phyloP scores from a whole-genome alignment of 2,329 filamentous ascomycete genomes.

The Thielaviopsis euricoi region DNA sequence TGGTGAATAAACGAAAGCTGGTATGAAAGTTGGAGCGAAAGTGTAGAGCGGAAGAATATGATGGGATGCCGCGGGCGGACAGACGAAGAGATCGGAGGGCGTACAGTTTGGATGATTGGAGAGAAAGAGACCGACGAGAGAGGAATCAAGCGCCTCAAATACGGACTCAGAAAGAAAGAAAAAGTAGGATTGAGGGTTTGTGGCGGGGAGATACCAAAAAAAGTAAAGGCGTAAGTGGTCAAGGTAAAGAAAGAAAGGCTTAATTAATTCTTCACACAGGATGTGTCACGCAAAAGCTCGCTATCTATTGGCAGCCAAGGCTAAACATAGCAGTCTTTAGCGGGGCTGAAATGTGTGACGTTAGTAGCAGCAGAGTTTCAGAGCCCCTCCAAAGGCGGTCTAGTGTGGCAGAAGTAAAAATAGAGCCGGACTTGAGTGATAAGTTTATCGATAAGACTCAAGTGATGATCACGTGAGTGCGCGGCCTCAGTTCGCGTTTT shows the following conservation, averaged over 20 bases:
- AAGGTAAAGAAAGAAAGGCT: background rate
- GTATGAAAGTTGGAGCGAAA: constrained; percentile 19
- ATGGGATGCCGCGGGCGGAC: constrained; percentile 19
- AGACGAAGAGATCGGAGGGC: constrained; percentile 23
- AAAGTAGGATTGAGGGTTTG: too few species aligned
- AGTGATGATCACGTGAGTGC: constrained; percentile 4
- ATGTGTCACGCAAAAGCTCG: constrained; percentile 3
- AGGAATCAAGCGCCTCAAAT: constrained; percentile 23
- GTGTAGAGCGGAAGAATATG: constrained; percentile 16
- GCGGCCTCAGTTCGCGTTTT: background rate
- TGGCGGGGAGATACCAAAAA: background rate
- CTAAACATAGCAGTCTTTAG: constrained; percentile 1
- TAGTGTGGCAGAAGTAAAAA: constrained; percentile 4
- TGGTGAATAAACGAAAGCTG: constrained; percentile 28
- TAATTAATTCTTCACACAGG: constrained; percentile 1
- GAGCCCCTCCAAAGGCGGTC: constrained; percentile 11
- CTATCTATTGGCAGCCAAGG: background rate
- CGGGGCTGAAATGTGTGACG: background rate
- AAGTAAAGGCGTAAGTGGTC: background rate
- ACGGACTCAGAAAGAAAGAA: constrained; percentile 2
- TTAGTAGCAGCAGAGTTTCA: background rate
- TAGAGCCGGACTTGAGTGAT: too few species aligned
- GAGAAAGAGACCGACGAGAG: constrained; percentile 24
- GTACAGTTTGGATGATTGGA: constrained; percentile 23
- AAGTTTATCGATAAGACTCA: background rate